Evolutionary conservation across 108 stramenopile species (phyloP).

Genomic region (Pseudonitzschia multiseries): DNA sequence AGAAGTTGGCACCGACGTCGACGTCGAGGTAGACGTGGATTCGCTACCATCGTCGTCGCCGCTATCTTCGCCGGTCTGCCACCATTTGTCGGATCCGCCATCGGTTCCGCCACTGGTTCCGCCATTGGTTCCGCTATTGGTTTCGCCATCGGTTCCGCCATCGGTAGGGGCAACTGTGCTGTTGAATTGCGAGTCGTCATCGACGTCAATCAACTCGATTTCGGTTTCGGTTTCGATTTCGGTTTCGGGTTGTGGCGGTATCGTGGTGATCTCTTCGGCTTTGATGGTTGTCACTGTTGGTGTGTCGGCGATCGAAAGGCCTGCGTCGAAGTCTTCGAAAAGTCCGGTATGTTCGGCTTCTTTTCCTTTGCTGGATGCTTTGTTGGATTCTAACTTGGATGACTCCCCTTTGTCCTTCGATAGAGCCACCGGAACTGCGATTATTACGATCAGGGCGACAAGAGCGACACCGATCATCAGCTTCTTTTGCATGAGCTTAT

Average conservation of each 20-base stretch:
- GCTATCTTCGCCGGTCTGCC: neutral
- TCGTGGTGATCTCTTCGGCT: too few relatives aligned
- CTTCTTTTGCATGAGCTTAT: neutral
- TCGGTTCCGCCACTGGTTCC: too few relatives aligned
- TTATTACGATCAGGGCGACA: neutral
- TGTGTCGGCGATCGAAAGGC: too few relatives aligned
- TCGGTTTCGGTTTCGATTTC: too few relatives aligned
- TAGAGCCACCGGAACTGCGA: neutral
- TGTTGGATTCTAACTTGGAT: neutral
- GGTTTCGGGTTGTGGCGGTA: too few relatives aligned
- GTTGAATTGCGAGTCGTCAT: too few relatives aligned
- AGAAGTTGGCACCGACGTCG: too few relatives aligned
- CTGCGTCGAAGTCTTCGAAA: too few relatives aligned
- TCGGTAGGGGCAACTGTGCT: neutral
- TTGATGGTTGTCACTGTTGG: too few relatives aligned
- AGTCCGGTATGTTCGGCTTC: neutral
- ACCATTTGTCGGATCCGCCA: neutral
- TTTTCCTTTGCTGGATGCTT: neutral
- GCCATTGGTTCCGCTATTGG: neutral
- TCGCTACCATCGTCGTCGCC: neutral
- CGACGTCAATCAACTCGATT: too few relatives aligned
- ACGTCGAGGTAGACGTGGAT: too few relatives aligned
- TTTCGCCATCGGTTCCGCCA: neutral
- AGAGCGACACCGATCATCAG: neutral
- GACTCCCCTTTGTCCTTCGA: neutral